Evolutionary conservation across 441 rosid genomes (phyloP).

Genomic region (Biscutella laevigata): DNA sequence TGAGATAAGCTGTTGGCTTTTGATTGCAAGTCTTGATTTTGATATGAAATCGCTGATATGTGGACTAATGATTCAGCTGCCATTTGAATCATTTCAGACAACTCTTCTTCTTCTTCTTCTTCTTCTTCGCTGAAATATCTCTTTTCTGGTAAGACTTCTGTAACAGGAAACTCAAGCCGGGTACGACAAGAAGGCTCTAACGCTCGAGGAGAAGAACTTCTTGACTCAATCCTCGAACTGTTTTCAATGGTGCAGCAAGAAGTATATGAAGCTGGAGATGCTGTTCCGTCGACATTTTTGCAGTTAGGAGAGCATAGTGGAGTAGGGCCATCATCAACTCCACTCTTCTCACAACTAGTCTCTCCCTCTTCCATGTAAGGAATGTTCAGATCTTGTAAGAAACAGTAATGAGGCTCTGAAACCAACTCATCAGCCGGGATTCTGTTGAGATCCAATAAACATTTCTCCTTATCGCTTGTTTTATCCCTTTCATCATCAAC

Average conservation of each 20-base stretch:
- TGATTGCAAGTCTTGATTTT: constrained; percentile 24
- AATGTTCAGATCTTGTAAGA: constrained; percentile 29
- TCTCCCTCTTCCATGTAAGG: constrained; percentile 21
- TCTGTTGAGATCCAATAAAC: constrained; percentile 45
- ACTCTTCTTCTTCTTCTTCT: constrained; percentile 25
- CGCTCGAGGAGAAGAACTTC: constrained; percentile 16
- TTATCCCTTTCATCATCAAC: not conserved
- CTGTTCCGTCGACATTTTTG: constrained; percentile 24
- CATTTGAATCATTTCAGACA: constrained; percentile 30
- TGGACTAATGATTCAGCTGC: constrained; percentile 63
- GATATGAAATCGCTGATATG: constrained; percentile 26
- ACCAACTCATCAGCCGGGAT: constrained; percentile 26
- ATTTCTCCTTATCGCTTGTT: constrained; percentile 11
- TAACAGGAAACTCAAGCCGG: constrained; percentile 21
- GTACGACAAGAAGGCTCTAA: constrained; percentile 24
- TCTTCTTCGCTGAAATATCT: not conserved
- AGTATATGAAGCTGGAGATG: constrained; percentile 42
- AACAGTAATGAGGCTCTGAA: constrained; percentile 19
- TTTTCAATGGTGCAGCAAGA: constrained; percentile 41
- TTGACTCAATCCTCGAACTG: constrained; percentile 27
- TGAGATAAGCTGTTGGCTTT: constrained; percentile 16
- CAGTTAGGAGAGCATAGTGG: constrained; percentile 27
- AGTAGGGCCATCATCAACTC: constrained; percentile 27
- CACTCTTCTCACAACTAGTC: constrained; percentile 31
- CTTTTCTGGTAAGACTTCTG: constrained; percentile 11